Evolutionary conservation across 2,329 filamentous ascomycete species (phyloP).

Genomic region (Hymenoscyphus salicellus): DNA sequence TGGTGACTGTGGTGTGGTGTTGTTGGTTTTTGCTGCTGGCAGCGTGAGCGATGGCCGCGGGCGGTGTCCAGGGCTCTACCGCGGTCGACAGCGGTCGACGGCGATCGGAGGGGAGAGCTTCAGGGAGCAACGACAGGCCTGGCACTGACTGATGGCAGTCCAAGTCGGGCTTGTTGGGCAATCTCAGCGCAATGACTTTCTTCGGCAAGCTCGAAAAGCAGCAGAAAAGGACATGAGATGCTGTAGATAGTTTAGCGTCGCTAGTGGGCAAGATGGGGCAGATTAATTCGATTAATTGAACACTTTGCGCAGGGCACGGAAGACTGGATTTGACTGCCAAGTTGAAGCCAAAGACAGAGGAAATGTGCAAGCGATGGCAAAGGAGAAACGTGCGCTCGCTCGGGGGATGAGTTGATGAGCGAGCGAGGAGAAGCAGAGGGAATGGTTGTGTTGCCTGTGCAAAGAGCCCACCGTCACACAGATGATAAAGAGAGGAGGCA

Average conservation of each 20-base stretch:
- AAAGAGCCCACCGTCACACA: not conserved
- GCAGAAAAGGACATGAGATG: not conserved
- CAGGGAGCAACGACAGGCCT: not conserved
- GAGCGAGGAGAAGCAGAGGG: not conserved
- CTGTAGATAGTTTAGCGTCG: too few species aligned
- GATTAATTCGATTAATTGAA: not conserved
- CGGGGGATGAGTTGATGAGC: not conserved
- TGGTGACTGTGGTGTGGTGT: too few species aligned
- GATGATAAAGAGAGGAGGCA: not conserved
- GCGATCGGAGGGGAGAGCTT: not conserved
- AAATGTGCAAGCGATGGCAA: not conserved
- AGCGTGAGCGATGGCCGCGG: not conserved
- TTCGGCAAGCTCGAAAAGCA: not conserved
- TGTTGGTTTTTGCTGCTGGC: not conserved
- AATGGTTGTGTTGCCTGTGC: not conserved
- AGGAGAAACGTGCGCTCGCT: not conserved
- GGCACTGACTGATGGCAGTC: not conserved
- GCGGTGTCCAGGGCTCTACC: not conserved
- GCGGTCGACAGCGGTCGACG: not conserved
- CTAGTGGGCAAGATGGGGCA: not conserved
- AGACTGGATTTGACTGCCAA: not conserved
- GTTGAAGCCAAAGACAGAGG: not conserved
- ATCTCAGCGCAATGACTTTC: not conserved
- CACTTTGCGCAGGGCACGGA: slow-evolving; percentile 1
- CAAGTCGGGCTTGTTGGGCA: not conserved